Percentiles rank a stretch among this genome's conserved stretches.
phyloP scores from a whole-genome alignment of 2,329 filamentous ascomycete genomes.

The Coniochaeta sp. region DNA sequence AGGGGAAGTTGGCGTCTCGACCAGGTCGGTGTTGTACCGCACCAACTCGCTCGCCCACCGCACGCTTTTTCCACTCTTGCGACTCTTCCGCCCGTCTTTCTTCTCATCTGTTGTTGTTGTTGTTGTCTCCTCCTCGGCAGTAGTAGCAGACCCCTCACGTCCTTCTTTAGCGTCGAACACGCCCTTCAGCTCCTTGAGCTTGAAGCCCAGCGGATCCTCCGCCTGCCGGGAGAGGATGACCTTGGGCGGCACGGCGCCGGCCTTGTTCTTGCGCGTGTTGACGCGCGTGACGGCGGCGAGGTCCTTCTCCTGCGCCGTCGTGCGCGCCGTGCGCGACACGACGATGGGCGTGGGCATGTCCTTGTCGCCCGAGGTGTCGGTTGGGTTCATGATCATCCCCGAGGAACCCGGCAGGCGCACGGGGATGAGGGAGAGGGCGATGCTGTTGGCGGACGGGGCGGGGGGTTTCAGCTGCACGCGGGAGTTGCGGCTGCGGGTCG shows the following conservation, averaged over 20 bases:
- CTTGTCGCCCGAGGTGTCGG: conserved; percentile 10
- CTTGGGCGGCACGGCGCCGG: conserved; percentile 23
- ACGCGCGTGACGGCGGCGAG: conserved; percentile 31
- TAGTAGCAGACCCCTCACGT: conserved; percentile 4
- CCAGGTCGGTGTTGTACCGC: conserved; percentile 18
- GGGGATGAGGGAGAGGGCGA: conserved; percentile 22
- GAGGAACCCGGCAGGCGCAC: conserved; percentile 23
- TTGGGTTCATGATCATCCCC: conserved; percentile 9
- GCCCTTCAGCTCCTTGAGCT: conserved; percentile 17
- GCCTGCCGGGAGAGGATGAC: conserved; percentile 21
- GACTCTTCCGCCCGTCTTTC: conserved; percentile 7
- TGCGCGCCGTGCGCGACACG: conserved; percentile 5
- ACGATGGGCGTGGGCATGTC: conserved; percentile 10
- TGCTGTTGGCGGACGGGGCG: conserved; percentile 17
- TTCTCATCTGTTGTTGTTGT: too few species aligned
- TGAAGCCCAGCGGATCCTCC: conserved; percentile 18
- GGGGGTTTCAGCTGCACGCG: conserved; percentile 16
- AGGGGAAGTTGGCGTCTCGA: neutral
- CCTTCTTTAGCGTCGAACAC: conserved; percentile 19
- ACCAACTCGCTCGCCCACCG: conserved; percentile 25
- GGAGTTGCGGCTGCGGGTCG: conserved; percentile 16
- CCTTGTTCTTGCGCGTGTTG: conserved; percentile 40
- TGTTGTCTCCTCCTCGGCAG: conserved; percentile 2
- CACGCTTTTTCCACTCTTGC: conserved; percentile 19
- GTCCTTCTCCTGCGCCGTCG: conserved; percentile 28